These are phyloP conservation scores for Prosopis cineraria DNA, from an alignment of 306 rosid genomes.

Conservation along the genomic window DNA sequence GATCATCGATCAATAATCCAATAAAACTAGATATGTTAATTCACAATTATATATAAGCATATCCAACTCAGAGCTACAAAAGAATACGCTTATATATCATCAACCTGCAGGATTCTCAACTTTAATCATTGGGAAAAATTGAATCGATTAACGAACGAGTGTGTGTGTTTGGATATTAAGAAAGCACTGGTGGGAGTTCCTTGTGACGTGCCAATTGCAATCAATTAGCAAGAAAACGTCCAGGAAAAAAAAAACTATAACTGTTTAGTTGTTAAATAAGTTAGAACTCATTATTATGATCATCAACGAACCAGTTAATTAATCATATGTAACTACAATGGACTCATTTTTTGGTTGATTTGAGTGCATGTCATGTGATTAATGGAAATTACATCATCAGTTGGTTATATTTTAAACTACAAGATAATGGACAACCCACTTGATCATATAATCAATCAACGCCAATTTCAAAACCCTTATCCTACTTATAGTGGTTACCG, in stretches of 20 bases:
- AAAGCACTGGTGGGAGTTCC: not conserved
- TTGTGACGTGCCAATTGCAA: not conserved
- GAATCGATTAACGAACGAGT: no score
- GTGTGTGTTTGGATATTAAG: no score
- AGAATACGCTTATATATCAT: not conserved
- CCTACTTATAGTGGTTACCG: not conserved
- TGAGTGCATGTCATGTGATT: conserved; percentile 14
- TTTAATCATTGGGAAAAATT: not conserved
- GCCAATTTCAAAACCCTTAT: conserved; percentile 12
- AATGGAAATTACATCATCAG: conserved; percentile 9
- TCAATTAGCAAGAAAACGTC: not conserved
- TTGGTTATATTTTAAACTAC: not conserved
- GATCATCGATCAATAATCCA: not conserved
- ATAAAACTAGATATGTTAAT: not conserved
- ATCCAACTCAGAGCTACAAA: not conserved
- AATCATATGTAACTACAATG: not conserved
- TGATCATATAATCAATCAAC: not conserved
- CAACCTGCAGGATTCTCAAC: not conserved
- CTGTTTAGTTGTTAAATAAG: not conserved
- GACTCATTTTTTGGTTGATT: conserved; percentile 2
- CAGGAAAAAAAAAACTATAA: not conserved
- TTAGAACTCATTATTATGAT: not conserved
- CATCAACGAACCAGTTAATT: not conserved
- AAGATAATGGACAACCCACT: conserved; percentile 13
- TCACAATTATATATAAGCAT: not conserved